Conservation (phyloP, 805 yeast genomes). For the Ogataea naganishii region DNA sequence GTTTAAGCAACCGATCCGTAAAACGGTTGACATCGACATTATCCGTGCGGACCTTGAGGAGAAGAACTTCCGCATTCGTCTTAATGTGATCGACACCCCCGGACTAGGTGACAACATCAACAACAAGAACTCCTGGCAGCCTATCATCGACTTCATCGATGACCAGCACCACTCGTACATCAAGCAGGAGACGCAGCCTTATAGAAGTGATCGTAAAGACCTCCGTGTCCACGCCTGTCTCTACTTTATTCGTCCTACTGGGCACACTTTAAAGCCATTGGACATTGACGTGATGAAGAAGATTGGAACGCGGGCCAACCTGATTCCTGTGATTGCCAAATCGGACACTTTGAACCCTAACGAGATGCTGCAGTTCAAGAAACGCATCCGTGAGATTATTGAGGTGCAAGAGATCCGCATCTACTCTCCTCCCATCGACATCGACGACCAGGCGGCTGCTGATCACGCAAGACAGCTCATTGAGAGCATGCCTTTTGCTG, state of each 20-base stretch:
- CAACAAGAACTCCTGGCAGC: constrained; percentile 79
- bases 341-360: constrained; percentile 74
- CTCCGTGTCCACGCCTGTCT: constrained; percentile 85
- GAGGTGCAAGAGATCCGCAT: constrained; percentile 78
- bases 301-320: constrained; percentile 68
- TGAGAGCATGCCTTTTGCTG: constrained; percentile 81
- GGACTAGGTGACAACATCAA: constrained; percentile 90
- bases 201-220: constrained; percentile 57
- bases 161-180: constrained; percentile 83
- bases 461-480: constrained; percentile 76
- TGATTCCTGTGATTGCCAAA: constrained; percentile 85
- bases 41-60: constrained; percentile 78
- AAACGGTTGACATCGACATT: constrained; percentile 73
- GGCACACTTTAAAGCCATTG: constrained; percentile 77
- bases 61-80: constrained; percentile 65
- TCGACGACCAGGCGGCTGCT: constrained; percentile 65
- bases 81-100: constrained; percentile 85
- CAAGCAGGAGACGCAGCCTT: constrained; percentile 93
- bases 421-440: constrained; percentile 76
- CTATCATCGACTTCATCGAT: constrained; percentile 80
- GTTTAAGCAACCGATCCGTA: constrained; percentile 50
- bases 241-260: constrained; percentile 87
- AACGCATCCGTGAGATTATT: constrained; percentile 72
- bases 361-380: constrained; percentile 62
- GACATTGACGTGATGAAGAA: constrained; percentile 87